Evolutionary conservation across 1,139 yeast species (phyloP), one percentile per base, ranked within the genome.

Genomic region (Lodderomyces jiufengensis): DNA sequence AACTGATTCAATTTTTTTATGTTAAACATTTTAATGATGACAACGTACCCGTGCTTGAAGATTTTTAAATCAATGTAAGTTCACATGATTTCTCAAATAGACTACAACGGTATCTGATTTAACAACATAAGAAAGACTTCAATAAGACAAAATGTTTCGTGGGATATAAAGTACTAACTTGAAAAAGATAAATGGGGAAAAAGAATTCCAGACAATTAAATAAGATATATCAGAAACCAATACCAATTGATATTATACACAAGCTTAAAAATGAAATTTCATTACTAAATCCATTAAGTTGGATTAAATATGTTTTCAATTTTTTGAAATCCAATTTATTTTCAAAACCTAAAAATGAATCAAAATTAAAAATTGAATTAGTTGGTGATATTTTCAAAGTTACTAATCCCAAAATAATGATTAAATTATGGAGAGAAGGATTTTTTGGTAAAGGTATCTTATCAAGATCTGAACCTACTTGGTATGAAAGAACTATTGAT

Each of bases 81-180:
- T 18, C 84, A 76, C 83, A 76, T 64, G 80, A 76, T 77, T 78
- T 78, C 82, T 79, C 83, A 79, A 30, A 80, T 77, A 81, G 97
- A 90, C 97, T 88, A 88, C 97, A 88, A 88, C 97, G 97, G 97
- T 88, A 88, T 88, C 97, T 88, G 97, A 88, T 43, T 44, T 38
- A 36, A 27, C 5, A 4, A 8, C 15, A 14, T 9, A 14, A 6
- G 16, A 25, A 33, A 25, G 27, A 20, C 8, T 9, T 28, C 9
- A 24, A 13, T 16, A 27, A 25, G 30, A 31, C 22, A 29, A 29
- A 27, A 15, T 29, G 20, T 8, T 9, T 12, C 25, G 12, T 24
- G 29, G 27, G n/a, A 25, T 10, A 10, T 11, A 13, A 25, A 33
- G 24, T 48, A 45, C 52, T 50, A 48, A 49, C 28, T 14, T 30